Conservation (phyloP, 2,329 filamentous ascomycete species). For the Pyrenochaeta sp. region DNA sequence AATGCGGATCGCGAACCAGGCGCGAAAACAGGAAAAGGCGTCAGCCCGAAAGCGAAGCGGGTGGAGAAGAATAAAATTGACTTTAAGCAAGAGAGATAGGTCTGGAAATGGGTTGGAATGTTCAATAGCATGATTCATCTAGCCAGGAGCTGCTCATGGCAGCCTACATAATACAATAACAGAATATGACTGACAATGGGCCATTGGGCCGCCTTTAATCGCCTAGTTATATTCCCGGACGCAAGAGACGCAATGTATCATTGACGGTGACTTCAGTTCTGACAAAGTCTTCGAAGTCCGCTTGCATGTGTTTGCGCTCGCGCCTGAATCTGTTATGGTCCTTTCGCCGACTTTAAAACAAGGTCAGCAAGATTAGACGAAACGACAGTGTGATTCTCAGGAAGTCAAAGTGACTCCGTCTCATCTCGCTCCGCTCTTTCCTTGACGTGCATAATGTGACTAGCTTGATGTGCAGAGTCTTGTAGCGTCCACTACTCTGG, state of each 20-base stretch:
- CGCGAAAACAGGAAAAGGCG: constrained; percentile 10
- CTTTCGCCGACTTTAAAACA: neutral
- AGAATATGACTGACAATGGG: neutral
- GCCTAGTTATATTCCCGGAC: neutral
- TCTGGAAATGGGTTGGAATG: neutral
- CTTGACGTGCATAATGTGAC: neutral
- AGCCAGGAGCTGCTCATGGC: neutral
- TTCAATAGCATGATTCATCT: neutral
- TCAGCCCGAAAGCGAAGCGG: constrained; percentile 15
- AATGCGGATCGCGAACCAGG: constrained; percentile 10
- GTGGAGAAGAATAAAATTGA: constrained; percentile 20
- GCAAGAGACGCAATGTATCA: neutral
- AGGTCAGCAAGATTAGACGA: neutral
- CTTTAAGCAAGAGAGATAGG: constrained; percentile 2
- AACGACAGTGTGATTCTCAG: neutral
- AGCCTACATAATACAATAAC: neutral
- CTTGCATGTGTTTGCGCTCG: neutral
- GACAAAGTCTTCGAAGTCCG: neutral
- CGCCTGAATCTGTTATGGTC: neutral
- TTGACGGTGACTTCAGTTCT: neutral
- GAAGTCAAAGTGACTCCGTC: neutral
- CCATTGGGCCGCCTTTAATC: neutral
- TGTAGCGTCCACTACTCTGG: neutral
- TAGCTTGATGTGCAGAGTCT: neutral
- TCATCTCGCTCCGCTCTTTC: neutral